Conservation (phyloP, 441 rosid genomes). For the Biscutella laevigata region DNA sequence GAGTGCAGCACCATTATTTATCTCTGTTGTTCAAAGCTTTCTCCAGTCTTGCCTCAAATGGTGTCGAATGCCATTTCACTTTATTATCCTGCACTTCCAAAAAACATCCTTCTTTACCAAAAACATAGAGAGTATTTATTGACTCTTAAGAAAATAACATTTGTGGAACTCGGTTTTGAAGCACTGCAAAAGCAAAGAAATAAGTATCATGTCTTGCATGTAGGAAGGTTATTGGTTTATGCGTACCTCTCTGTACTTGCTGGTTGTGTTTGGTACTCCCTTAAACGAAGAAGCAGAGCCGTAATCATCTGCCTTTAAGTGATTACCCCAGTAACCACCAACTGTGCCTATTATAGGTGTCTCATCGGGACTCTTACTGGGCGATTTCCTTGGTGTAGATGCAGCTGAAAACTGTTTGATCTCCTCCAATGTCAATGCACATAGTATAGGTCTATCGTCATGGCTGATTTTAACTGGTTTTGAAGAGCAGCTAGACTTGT, state of each 20-base stretch:
- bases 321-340: conserved; percentile 64
- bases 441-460: conserved; percentile 64
- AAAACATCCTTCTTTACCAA: neutral
- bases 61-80: conserved; percentile 29
- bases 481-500: conserved; percentile 23
- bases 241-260: conserved; percentile 72
- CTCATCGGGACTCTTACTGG: conserved; percentile 57
- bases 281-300: conserved; percentile 47
- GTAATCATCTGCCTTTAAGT: conserved; percentile 25
- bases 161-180: neutral
- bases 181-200: neutral
- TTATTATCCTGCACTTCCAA: conserved; percentile 24
- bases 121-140: neutral
- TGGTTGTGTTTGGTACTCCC: conserved; percentile 68
- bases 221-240: neutral
- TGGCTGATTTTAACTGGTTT: conserved; percentile 28
- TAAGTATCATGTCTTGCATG: neutral
- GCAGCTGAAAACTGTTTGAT: conserved; percentile 53
- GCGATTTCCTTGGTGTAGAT: conserved; percentile 55
- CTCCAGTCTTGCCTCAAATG: conserved; percentile 30
- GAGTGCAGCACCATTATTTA: conserved; percentile 15
- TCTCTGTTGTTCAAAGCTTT: conserved; percentile 26
- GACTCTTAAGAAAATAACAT: neutral
- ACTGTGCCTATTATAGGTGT: conserved; percentile 72
- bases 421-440: conserved; percentile 67